These are phyloP conservation scores for Salix exigua DNA, from an alignment of 345 rosid species.

Conservation along the genomic window DNA sequence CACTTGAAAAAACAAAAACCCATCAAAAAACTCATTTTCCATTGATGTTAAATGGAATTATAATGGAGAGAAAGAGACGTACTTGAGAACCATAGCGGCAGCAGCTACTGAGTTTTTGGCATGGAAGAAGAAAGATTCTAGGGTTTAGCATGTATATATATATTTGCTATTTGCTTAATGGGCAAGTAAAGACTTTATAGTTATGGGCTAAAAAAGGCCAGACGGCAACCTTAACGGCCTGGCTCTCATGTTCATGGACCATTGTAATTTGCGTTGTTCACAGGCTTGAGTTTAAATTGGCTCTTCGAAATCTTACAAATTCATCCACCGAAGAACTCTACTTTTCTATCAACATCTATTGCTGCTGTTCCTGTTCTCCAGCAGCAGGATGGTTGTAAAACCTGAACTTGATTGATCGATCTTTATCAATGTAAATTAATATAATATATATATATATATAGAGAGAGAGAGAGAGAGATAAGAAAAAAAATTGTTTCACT, in stretches of 20 bases:
- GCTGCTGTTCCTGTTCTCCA: too few relatives aligned
- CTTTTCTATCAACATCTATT: too few relatives aligned
- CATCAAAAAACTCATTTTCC: not conserved
- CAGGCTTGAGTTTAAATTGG: not conserved
- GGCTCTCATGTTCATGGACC: not conserved
- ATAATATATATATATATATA: too few relatives aligned
- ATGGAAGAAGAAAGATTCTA: not conserved
- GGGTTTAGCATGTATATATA: not conserved
- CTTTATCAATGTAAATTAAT: too few relatives aligned
- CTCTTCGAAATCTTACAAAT: too few relatives aligned
- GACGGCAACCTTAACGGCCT: not conserved
- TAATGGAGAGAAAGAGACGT: not conserved
- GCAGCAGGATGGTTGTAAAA: too few relatives aligned
- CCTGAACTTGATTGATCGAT: too few relatives aligned
- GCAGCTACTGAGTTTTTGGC: not conserved
- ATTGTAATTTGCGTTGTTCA: not conserved
- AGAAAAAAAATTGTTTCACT: too few relatives aligned
- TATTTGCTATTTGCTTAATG: not conserved
- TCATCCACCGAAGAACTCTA: too few relatives aligned
- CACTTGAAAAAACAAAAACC: not conserved
- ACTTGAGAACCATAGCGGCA: constrained; percentile 21
- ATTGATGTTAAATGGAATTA: not conserved
- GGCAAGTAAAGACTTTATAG: too few relatives aligned
- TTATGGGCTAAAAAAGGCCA: too few relatives aligned
- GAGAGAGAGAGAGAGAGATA: too few relatives aligned